These are phyloP conservation scores for Rhizomucor pusillus DNA, from an alignment of 371 early-diverging fungal genomes.

Conservation along the genomic window DNA sequence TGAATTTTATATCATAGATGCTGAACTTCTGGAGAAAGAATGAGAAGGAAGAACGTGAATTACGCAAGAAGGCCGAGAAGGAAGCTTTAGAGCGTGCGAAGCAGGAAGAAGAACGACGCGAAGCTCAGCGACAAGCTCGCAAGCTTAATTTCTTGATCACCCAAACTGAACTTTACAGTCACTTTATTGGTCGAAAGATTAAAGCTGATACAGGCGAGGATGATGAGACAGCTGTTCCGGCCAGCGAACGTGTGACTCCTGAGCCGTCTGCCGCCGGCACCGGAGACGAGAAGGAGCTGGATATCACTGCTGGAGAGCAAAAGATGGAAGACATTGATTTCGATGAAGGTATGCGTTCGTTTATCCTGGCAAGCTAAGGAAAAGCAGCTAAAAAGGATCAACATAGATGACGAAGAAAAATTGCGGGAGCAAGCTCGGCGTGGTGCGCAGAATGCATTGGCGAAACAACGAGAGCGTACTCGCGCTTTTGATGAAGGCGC, in stretches of 20 bases:
- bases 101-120: conserved; percentile 88
- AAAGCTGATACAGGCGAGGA: conserved; percentile 39
- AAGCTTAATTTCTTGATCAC: conserved; percentile 96
- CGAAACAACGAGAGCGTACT: conserved; percentile 70
- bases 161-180: conserved; percentile 97
- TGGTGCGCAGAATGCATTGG: conserved; percentile 79
- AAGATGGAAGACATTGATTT: conserved; percentile 70
- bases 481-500: conserved; percentile 70
- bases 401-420: conserved; percentile 62
- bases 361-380: not conserved
- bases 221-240: conserved; percentile 45
- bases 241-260: conserved; percentile 4
- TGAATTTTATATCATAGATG: conserved; percentile 45
- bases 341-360: conserved; percentile 49
- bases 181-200: conserved; percentile 90
- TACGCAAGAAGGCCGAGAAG: conserved; percentile 87
- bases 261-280: conserved; percentile 21
- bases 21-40: conserved; percentile 87
- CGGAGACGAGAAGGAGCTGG: conserved; percentile 28
- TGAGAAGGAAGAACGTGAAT: conserved; percentile 89
- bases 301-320: conserved; percentile 18
- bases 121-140: conserved; percentile 86
- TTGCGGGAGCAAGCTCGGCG: conserved; percentile 70
- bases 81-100: conserved; percentile 82
- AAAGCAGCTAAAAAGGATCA: not conserved